Evolutionary conservation across 805 yeast genomes (phyloP), one percentile per base, ranked within the genome.

Genomic region (Spathaspora arborariae): DNA sequence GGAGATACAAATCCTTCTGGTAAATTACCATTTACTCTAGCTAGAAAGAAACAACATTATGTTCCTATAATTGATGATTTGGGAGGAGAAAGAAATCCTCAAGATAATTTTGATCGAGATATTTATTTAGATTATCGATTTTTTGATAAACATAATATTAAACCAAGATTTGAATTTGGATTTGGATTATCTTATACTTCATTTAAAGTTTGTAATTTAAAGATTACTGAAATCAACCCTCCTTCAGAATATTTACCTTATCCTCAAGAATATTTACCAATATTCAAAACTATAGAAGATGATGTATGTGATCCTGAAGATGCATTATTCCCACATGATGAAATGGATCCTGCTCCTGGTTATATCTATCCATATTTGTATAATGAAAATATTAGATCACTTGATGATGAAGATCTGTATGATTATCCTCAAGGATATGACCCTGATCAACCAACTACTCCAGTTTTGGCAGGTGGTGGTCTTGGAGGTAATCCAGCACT

Each of bases 1-100:
- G 87, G 88, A 1, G 82, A 78, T 33, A 69, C 65, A n/a, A 76
- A 76, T 50, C 86, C 87, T 7, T 78, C 84, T 33, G 88, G 87
- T 4, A 72, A 76, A 49, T 66, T 82, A 30, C 85, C 88, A 1
- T 81, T 81, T 56, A 80, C 87, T 3, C 72, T 82, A 51, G 84
- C 87, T 10, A 75, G 72, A 55, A 74, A 76, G 50, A 65, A 63
- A 27, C 71, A 58, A 58, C 72, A 68, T 45, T 70, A 81, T 51
- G 77, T 75, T 20, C 75, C 77, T 19, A 63, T 78, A 9, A 53
- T 76, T 45, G 74, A 70, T 41, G 67, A 62, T 30, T 59, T 59
- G 36, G 57, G 54, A 36, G 63, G 56, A 1, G 54, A 55, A 2
- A 46, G 41, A 13, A 59, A 58, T 26, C 76, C 77, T 3, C 76